Conservation (phyloP, 2,329 filamentous ascomycete species). For the Fusarium pseudograminearum region DNA sequence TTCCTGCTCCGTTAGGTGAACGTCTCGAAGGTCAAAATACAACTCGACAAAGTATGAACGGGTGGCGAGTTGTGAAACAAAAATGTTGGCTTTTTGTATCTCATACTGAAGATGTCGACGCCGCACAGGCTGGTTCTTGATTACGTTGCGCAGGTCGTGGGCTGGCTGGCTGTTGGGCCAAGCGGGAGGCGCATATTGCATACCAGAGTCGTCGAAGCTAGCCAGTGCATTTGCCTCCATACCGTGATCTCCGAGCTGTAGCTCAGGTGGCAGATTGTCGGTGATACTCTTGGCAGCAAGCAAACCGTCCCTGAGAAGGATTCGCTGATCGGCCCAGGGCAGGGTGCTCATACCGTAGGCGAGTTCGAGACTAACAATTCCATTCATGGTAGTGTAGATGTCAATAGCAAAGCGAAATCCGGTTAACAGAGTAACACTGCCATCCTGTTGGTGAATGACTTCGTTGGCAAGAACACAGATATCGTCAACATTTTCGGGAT, state of each 20-base stretch:
- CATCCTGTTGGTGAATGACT: slow-evolving; percentile 76
- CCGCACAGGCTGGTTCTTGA: slow-evolving; percentile 62
- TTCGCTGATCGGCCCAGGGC: slow-evolving; percentile 82
- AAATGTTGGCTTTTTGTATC: slow-evolving; percentile 93
- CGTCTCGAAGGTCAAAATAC: slow-evolving; percentile 81
- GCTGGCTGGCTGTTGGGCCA: slow-evolving; percentile 61
- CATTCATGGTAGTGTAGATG: slow-evolving; percentile 84
- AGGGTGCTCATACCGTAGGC: slow-evolving; percentile 83
- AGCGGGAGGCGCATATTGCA: slow-evolving; percentile 65
- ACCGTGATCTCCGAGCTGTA: slow-evolving; percentile 66
- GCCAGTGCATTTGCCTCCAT: slow-evolving; percentile 55
- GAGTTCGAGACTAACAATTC: slow-evolving; percentile 82
- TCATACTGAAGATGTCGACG: slow-evolving; percentile 78
- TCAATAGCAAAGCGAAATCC: slow-evolving; percentile 85
- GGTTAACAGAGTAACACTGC: slow-evolving; percentile 75
- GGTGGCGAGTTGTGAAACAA: slow-evolving; percentile 82
- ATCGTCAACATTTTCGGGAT: slow-evolving; percentile 87
- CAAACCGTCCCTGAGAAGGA: slow-evolving; percentile 77
- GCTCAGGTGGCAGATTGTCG: slow-evolving; percentile 74
- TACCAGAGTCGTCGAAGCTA: slow-evolving; percentile 58
- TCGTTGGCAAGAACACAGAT: slow-evolving; percentile 79
- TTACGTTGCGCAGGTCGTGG: slow-evolving; percentile 63
- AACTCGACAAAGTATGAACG: slow-evolving; percentile 88
- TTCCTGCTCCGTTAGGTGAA: slow-evolving; percentile 64
- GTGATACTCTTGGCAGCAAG: slow-evolving; percentile 76